Evolutionary conservation across 1,139 yeast genomes (phyloP).

Genomic region (Scheffersomyces stambukii): DNA sequence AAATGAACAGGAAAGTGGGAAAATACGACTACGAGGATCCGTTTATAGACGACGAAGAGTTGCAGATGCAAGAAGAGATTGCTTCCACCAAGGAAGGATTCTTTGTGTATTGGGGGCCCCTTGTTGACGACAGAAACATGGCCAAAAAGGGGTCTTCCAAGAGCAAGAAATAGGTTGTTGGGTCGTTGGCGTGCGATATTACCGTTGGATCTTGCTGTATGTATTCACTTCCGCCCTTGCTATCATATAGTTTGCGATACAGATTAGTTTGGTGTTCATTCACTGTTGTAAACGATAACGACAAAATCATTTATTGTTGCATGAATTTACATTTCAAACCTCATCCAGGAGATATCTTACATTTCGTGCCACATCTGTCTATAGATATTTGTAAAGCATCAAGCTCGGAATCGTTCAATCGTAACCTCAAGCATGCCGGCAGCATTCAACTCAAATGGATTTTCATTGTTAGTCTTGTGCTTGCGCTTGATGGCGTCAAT

Average conservation of each 20-base stretch:
- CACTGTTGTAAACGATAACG: too few species aligned
- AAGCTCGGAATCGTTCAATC: conserved; percentile 32
- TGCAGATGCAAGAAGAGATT: conserved; percentile 89
- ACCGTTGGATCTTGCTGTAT: too few species aligned
- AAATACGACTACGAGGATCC: conserved; percentile 94
- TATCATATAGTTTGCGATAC: too few species aligned
- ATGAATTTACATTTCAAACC: conserved; percentile 3
- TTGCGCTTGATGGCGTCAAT: conserved; percentile 14
- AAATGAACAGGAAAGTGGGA: conserved; percentile 68
- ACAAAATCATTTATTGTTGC: conserved; percentile 1
- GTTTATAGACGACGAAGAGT: conserved; percentile 91
- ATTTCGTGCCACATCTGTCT: too few species aligned
- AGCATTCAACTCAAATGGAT: conserved; percentile 27
- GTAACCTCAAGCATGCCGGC: conserved; percentile 38
- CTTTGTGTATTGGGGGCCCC: conserved; percentile 92
- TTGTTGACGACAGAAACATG: conserved; percentile 57
- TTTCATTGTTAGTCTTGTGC: conserved; percentile 10
- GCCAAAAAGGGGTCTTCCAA: conserved; percentile 11
- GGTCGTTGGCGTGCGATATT: too few species aligned
- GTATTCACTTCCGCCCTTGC: too few species aligned
- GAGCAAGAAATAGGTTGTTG: conserved; percentile 5
- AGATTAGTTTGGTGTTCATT: too few species aligned
- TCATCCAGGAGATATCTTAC: too few species aligned
- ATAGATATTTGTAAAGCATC: too few species aligned
- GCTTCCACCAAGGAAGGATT: conserved; percentile 94